Conservation (phyloP, 305 asterid genomes). For the Plantago coronopus region DNA sequence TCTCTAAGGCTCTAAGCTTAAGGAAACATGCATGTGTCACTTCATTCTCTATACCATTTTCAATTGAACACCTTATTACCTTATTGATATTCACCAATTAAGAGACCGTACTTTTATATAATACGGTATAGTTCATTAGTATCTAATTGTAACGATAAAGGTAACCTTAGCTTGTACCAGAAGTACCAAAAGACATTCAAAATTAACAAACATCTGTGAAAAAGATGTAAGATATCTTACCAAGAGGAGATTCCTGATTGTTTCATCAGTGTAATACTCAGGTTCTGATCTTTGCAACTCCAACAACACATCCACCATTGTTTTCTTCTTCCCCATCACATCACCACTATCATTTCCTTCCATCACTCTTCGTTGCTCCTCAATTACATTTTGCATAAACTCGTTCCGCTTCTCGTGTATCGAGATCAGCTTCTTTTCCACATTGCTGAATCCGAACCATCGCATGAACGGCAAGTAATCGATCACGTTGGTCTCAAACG, state of each 20-base stretch:
- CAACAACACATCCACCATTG: conserved; percentile 57
- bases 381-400: conserved; percentile 54
- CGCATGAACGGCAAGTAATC: conserved; percentile 67
- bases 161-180: too few species aligned
- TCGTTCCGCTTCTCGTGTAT: conserved; percentile 50
- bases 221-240: conserved; percentile 31
- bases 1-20: too few species aligned
- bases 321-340: conserved; percentile 36
- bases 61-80: too few species aligned
- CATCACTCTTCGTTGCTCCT: conserved; percentile 27
- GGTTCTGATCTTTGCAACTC: conserved; percentile 44
- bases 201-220: too few species aligned
- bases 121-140: too few species aligned
- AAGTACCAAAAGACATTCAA: too few species aligned
- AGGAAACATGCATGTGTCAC: too few species aligned
- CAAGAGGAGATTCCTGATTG: conserved; percentile 48
- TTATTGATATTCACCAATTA: too few species aligned
- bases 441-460: conserved; percentile 44
- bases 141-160: too few species aligned
- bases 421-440: conserved; percentile 42
- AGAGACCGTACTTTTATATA: too few species aligned
- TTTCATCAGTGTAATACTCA: conserved; percentile 47
- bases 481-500: conserved; percentile 50
- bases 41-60: too few species aligned
- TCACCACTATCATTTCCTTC: not conserved